Conservation (phyloP, 768 basidiomycete species). For the Chlorophyllum brunneum region DNA sequence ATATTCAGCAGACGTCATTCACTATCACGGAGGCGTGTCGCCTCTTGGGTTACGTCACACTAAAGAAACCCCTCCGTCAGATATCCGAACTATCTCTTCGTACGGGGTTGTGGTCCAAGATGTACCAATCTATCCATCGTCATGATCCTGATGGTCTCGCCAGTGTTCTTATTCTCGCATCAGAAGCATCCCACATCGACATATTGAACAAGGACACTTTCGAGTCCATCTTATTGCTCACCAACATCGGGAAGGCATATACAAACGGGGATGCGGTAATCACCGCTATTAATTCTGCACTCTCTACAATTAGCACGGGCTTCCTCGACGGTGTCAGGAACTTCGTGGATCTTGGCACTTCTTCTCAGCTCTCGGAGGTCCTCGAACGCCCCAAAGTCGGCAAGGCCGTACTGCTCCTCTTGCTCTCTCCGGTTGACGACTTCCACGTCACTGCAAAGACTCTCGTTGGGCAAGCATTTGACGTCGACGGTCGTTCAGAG, state of each 20-base stretch:
- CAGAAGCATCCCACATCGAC: conserved; percentile 66
- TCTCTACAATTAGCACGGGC: conserved; percentile 54
- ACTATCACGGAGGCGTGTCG: conserved; percentile 29
- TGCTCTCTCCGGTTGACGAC: conserved; percentile 79
- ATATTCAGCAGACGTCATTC: conserved; percentile 27
- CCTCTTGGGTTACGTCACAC: conserved; percentile 22
- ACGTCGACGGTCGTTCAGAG: conserved; percentile 85
- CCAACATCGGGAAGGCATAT: conserved; percentile 24
- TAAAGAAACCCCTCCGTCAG: conserved; percentile 13
- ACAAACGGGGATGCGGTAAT: conserved; percentile 31
- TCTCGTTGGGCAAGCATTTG: conserved; percentile 81
- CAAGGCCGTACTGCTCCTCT: conserved; percentile 56
- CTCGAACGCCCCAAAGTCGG: conserved; percentile 54
- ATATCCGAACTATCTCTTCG: conserved; percentile 41
- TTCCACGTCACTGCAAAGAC: conserved; percentile 74
- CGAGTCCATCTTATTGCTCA: conserved; percentile 14
- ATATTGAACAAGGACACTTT: conserved; percentile 52
- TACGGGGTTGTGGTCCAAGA: conserved; percentile 63
- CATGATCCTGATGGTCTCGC: conserved; percentile 57
- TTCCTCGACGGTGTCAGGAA: conserved; percentile 60
- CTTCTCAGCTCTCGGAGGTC: conserved; percentile 48
- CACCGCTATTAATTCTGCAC: conserved; percentile 55
- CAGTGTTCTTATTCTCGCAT: conserved; percentile 52
- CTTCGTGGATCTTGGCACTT: conserved; percentile 59
- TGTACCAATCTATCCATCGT: conserved; percentile 56